Base-by-base conservation (phyloP, 345 rosid species). In the Ailanthus altissimus region DNA sequence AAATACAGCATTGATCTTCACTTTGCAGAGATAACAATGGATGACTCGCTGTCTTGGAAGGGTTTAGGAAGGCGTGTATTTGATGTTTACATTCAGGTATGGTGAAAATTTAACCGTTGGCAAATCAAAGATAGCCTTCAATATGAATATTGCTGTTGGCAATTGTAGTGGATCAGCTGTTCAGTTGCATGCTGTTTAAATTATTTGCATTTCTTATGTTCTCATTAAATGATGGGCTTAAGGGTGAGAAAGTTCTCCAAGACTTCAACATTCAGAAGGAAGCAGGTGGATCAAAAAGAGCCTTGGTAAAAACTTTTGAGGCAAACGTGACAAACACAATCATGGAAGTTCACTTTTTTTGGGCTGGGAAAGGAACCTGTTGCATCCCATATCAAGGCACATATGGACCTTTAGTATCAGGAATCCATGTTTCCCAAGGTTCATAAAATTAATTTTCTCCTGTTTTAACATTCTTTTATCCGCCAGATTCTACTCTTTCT, bases 311-410 rank as follows among this genome's bases (percentile, higher is more conserved):
- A 78, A 81, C 73, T 36, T 88, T 88, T 20, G 73, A 74, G 51
- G 81, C 89, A 21, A 83, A 85, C 2, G 91, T 88, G 74, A 89
- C 90, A 8, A 84, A 84, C 84, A 80, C 84, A 3, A 78, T 88
- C 58, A 78, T 88, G 79, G 88, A 88, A 71, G 49, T 89, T 2
- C 89, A 89, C 77, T 83, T 89, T 73, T 82, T 85, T 26, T 89
- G 91, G 93, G 87, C 89, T 2, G 93, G 93, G 25, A 89, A 84
- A 73, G 93, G 90, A 72, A 89, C 90, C 36, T 89, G 93, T 69
- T 89, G 93, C 81, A 86, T 87, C 69, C 93, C 92, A 7, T 40
- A 38, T n/a, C 88, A 89, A 73, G 70, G 85, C 83, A 87, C 90
- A 13, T 87, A 83, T 43, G 88, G 89, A 12, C 90, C 92, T 64